Evolutionary conservation across 768 basidiomycete genomes (phyloP).

Genomic region (Macrocybe gigantea): DNA sequence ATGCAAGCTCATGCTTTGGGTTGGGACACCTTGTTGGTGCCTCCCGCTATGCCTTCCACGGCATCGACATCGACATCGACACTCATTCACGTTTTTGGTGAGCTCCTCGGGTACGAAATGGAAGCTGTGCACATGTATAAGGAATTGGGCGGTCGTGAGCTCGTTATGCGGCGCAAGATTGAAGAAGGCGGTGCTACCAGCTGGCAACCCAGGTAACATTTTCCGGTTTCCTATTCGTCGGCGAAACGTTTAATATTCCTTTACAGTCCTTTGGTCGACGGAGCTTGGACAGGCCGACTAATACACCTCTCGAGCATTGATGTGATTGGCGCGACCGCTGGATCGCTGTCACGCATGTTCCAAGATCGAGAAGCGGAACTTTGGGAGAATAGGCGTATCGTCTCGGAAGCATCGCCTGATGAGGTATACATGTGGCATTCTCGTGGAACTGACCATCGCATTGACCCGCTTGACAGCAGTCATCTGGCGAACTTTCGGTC

Average conservation of each 20-base stretch:
- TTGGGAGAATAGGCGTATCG: slow-evolving; percentile 59
- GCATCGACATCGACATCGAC: slow-evolving; percentile 58
- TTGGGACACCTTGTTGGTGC: slow-evolving; percentile 61
- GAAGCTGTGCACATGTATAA: slow-evolving; percentile 64
- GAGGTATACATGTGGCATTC: slow-evolving; percentile 27
- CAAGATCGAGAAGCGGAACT: slow-evolving; percentile 62
- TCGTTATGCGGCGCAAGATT: slow-evolving; percentile 57
- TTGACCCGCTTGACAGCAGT: slow-evolving; percentile 12
- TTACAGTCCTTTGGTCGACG: slow-evolving; percentile 36
- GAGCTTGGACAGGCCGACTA: slow-evolving; percentile 49
- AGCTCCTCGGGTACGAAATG: slow-evolving; percentile 53
- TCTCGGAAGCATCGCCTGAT: slow-evolving; percentile 36
- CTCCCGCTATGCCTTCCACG: slow-evolving; percentile 51
- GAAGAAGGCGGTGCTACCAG: slow-evolving; percentile 51
- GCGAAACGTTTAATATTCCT: background rate
- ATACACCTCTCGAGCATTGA: slow-evolving; percentile 58
- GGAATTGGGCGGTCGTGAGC: slow-evolving; percentile 59
- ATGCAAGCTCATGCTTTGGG: slow-evolving; percentile 59
- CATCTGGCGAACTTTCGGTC: slow-evolving; percentile 37
- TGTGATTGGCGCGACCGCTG: slow-evolving; percentile 61
- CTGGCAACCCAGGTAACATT: slow-evolving; percentile 56
- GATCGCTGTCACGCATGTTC: slow-evolving; percentile 50
- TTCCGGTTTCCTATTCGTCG: background rate
- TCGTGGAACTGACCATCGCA: background rate
- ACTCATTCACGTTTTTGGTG: slow-evolving; percentile 47